phyloP scores from a whole-genome alignment of 2,329 filamentous ascomycete species.

The Macrophomina pseudophaseolina region DNA sequence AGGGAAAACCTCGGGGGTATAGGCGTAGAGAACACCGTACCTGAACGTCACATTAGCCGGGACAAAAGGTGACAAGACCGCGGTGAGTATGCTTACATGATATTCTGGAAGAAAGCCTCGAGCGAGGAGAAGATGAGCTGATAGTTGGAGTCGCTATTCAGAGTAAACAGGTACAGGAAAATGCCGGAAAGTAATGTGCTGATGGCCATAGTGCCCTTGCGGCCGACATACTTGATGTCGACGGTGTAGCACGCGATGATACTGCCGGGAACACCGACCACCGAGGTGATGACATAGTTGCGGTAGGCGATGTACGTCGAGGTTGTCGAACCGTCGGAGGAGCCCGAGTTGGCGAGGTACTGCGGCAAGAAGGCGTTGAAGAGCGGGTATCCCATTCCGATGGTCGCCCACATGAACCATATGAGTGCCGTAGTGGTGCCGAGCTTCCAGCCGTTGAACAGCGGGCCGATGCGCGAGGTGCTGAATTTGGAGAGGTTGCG shows the following conservation, averaged over 20 bases:
- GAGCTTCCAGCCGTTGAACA: conserved; percentile 59
- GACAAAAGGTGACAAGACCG: no score
- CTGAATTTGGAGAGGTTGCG: conserved; percentile 71
- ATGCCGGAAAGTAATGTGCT: conserved; percentile 70
- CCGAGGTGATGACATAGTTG: conserved; percentile 80
- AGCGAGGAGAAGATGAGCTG: conserved; percentile 71
- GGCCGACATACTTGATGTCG: conserved; percentile 71
- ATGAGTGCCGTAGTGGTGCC: conserved; percentile 58
- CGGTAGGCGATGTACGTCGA: conserved; percentile 63
- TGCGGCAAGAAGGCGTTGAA: conserved; percentile 93
- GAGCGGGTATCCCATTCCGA: conserved; percentile 85
- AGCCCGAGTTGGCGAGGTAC: conserved; percentile 69
- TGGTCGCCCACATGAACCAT: conserved; percentile 82
- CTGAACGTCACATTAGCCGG: background rate
- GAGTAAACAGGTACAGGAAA: conserved; percentile 70
- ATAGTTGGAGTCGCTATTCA: conserved; percentile 60
- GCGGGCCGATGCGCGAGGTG: conserved; percentile 66
- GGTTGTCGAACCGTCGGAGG: conserved; percentile 32
- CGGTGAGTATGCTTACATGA: conserved; percentile 32
- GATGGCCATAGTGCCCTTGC: conserved; percentile 72
- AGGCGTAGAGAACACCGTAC: conserved; percentile 77
- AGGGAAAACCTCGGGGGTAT: conserved; percentile 78
- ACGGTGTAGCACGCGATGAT: conserved; percentile 77
- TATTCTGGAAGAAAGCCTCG: conserved; percentile 69
- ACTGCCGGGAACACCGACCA: conserved; percentile 77